phyloP scores from a whole-genome alignment of 495 filamentous ascomycete species.

The Aspergillus wentii region DNA sequence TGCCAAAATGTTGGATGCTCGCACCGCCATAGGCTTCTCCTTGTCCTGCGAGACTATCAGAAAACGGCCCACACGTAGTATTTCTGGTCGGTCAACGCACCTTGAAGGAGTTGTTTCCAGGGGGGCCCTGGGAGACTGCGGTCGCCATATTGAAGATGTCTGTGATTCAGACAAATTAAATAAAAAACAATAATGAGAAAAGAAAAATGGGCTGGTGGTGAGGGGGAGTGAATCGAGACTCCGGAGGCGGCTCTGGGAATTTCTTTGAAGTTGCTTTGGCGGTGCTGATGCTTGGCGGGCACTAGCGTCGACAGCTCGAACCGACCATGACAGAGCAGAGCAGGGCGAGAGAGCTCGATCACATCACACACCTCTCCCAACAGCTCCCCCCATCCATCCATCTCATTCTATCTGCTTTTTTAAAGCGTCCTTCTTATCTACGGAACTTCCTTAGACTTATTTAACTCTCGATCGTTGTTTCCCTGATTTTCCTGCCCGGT shows the following conservation, averaged over 20 bases:
- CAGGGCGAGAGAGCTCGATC: slow-evolving; percentile 30
- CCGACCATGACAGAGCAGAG: slow-evolving; percentile 19
- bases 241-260: slow-evolving; percentile 35
- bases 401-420: neutral
- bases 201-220: slow-evolving; percentile 5
- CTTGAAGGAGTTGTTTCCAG: slow-evolving; percentile 74
- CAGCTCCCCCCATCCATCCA: neutral
- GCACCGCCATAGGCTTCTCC: slow-evolving; percentile 97
- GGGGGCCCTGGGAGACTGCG: slow-evolving; percentile 47
- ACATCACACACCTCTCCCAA: slow-evolving; percentile 11
- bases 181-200: slow-evolving; percentile 18
- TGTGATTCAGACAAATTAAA: slow-evolving; percentile 24
- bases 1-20: slow-evolving; percentile 91
- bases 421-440: neutral
- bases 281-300: slow-evolving; percentile 43
- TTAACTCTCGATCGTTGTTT: slow-evolving; percentile 1
- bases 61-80: slow-evolving; percentile 29
- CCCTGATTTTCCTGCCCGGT: slow-evolving; percentile 3
- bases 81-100: slow-evolving; percentile 42
- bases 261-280: slow-evolving; percentile 50
- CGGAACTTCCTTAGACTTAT: neutral
- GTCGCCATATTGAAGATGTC: slow-evolving; percentile 58
- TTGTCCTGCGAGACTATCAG: slow-evolving; percentile 71
- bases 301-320: slow-evolving; percentile 33
- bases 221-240: slow-evolving; percentile 15